phyloP scores from a whole-genome alignment of 1,284 basidiomycete genomes.

The Lignosus rhinocerotis region DNA sequence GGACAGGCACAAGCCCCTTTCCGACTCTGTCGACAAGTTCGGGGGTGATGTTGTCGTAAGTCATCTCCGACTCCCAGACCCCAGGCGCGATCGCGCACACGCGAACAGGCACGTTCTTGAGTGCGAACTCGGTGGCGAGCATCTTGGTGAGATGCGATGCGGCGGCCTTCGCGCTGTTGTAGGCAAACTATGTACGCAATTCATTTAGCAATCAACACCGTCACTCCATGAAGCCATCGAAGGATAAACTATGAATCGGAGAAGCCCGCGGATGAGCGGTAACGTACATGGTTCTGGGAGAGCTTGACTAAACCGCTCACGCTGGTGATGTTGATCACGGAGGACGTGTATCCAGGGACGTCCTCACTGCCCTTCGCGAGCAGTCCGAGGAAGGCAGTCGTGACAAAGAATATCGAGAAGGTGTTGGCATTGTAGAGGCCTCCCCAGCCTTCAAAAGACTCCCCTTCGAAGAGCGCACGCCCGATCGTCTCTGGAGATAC shows the following conservation, averaged over 20 bases:
- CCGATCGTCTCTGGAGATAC: slow-evolving; percentile 64
- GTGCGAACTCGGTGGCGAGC: slow-evolving; percentile 71
- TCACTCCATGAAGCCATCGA: neutral
- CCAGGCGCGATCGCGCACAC: slow-evolving; percentile 76
- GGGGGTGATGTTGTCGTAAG: slow-evolving; percentile 46
- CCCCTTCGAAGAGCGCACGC: slow-evolving; percentile 64
- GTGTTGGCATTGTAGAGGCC: slow-evolving; percentile 66
- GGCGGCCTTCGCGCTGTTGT: slow-evolving; percentile 79
- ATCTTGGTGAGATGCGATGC: slow-evolving; percentile 72
- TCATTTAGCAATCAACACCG: neutral
- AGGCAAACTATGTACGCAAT: slow-evolving; percentile 57
- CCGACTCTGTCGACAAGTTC: slow-evolving; percentile 53
- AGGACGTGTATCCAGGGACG: slow-evolving; percentile 53
- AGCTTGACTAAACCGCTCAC: slow-evolving; percentile 70
- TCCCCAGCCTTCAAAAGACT: slow-evolving; percentile 63
- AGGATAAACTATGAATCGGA: neutral
- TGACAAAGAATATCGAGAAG: slow-evolving; percentile 72
- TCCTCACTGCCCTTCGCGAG: slow-evolving; percentile 71
- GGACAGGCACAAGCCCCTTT: slow-evolving; percentile 57
- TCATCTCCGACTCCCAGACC: slow-evolving; percentile 78
- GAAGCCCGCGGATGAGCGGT: neutral
- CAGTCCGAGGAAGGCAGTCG: slow-evolving; percentile 73
- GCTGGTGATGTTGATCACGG: slow-evolving; percentile 75
- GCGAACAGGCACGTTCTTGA: slow-evolving; percentile 67
- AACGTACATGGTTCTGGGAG: slow-evolving; percentile 71